Evolutionary conservation across 257 asterid genomes (phyloP).

Genomic region (Linaria vulgaris): DNA sequence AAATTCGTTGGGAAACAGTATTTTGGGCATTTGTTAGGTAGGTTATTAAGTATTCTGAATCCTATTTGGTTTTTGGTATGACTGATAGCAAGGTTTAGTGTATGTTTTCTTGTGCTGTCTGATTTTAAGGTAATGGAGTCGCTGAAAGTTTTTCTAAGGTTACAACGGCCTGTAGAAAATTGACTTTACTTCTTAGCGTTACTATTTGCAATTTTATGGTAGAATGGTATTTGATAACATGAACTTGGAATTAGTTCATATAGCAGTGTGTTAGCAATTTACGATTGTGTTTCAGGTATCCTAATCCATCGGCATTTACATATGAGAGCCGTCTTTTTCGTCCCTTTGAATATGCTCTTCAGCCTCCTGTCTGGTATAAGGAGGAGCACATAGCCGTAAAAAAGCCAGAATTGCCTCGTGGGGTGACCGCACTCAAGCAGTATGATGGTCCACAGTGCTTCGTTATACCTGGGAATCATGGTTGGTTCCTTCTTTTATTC

Average conservation of each 20-base stretch:
- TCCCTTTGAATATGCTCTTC: constrained; percentile 97
- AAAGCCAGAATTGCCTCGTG: constrained; percentile 89
- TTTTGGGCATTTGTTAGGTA: neutral
- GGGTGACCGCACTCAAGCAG: constrained; percentile 57
- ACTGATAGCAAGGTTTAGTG: neutral
- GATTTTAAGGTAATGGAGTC: neutral
- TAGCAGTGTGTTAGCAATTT: constrained; percentile 3
- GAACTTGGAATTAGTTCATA: constrained; percentile 1
- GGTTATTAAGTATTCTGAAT: neutral
- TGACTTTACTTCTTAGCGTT: neutral
- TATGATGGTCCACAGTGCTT: constrained; percentile 96
- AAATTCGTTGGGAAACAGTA: too few relatives aligned
- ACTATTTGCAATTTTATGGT: constrained; percentile 5
- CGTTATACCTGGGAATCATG: constrained; percentile 97
- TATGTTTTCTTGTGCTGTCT: neutral
- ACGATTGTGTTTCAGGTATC: constrained; percentile 60
- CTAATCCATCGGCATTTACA: constrained; percentile 92
- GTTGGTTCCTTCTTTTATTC: constrained; percentile 40
- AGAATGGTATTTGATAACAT: constrained; percentile 14
- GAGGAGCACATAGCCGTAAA: constrained; percentile 86
- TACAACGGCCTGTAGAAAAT: neutral
- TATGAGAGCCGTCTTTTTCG: constrained; percentile 91
- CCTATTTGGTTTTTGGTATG: neutral
- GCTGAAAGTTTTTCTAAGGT: constrained; percentile 12
- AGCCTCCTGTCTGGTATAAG: constrained; percentile 85